Percentiles rank a stretch among this genome's conserved stretches.
Evolutionary conservation across 768 basidiomycete genomes (phyloP).

Genomic region (Mycena leptocephala): DNA sequence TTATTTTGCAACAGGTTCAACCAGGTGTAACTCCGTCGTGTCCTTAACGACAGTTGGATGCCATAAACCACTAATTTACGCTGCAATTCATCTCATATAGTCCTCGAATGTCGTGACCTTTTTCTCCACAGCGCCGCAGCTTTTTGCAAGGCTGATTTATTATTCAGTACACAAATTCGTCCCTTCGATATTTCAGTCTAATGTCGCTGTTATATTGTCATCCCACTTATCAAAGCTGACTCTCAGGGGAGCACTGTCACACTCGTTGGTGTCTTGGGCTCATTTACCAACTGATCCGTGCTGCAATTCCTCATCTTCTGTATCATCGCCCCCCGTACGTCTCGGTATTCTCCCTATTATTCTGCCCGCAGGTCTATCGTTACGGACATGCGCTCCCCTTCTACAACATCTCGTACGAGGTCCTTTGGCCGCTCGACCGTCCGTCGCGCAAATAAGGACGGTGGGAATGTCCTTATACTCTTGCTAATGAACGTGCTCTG

Average conservation of each 20-base stretch:
- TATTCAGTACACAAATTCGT: slow-evolving; percentile 58
- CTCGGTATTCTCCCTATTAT: slow-evolving; percentile 69
- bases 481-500: background rate
- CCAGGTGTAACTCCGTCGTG: no score
- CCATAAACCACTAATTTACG: slow-evolving; percentile 47
- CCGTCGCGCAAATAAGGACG: slow-evolving; percentile 76
- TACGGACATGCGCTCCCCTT: slow-evolving; percentile 84
- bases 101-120: slow-evolving; percentile 47
- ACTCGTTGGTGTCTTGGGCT: slow-evolving; percentile 75
- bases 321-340: slow-evolving; percentile 82
- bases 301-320: slow-evolving; percentile 76
- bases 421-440: slow-evolving; percentile 74
- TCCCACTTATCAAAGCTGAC: background rate
- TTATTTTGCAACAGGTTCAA: no score
- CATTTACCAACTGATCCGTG: slow-evolving; percentile 66
- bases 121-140: slow-evolving; percentile 53
- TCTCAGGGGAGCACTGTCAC: slow-evolving; percentile 60
- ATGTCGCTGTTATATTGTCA: background rate
- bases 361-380: slow-evolving; percentile 70
- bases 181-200: slow-evolving; percentile 66
- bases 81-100: slow-evolving; percentile 42
- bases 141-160: slow-evolving; percentile 56
- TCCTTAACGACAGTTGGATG: slow-evolving; percentile 21
- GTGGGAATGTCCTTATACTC: slow-evolving; percentile 52
- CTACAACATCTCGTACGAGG: slow-evolving; percentile 77